Conservation (phyloP, 1,284 basidiomycete genomes). For the Sutorius eximius region DNA sequence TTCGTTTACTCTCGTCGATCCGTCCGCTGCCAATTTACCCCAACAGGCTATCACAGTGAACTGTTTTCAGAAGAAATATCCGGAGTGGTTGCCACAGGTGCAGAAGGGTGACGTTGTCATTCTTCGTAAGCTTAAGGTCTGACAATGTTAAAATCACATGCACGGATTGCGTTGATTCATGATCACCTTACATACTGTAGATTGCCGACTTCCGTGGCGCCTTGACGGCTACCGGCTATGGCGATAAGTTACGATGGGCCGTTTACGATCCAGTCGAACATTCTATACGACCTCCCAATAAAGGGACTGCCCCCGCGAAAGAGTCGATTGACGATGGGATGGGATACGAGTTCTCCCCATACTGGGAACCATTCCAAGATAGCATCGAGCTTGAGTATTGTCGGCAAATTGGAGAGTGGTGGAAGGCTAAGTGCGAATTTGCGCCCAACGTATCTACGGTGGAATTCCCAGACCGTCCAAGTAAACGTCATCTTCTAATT, state of each 20-base stretch:
- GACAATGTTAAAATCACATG: neutral
- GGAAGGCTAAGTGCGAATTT: constrained; percentile 39
- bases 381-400: constrained; percentile 39
- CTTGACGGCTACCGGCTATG: constrained; percentile 42
- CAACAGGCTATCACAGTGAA: constrained; percentile 38
- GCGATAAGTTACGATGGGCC: constrained; percentile 38
- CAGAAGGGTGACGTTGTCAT: constrained; percentile 37
- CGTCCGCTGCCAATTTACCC: constrained; percentile 40
- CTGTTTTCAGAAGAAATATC: constrained; percentile 50
- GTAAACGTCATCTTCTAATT: constrained; percentile 50
- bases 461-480: constrained; percentile 5
- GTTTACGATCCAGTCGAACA: constrained; percentile 28
- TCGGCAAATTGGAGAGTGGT: constrained; percentile 52
- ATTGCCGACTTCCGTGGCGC: constrained; percentile 31
- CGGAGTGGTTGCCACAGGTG: constrained; percentile 50
- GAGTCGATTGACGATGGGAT: constrained; percentile 26
- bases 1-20: constrained; percentile 28
- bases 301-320: constrained; percentile 28
- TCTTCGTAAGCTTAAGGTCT: constrained; percentile 33
- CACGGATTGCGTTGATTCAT: neutral
- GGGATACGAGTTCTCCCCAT: constrained; percentile 36
- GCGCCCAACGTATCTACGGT: constrained; percentile 12
- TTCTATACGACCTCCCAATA: constrained; percentile 19
- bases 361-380: constrained; percentile 28
- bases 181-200: constrained; percentile 24